A percentile compares a stretch with the other conserved stretches of the same genome.
These are phyloP conservation scores for Lepiota brunneoincarnata DNA, from an alignment of 768 basidiomycete species.

Conservation along the genomic window DNA sequence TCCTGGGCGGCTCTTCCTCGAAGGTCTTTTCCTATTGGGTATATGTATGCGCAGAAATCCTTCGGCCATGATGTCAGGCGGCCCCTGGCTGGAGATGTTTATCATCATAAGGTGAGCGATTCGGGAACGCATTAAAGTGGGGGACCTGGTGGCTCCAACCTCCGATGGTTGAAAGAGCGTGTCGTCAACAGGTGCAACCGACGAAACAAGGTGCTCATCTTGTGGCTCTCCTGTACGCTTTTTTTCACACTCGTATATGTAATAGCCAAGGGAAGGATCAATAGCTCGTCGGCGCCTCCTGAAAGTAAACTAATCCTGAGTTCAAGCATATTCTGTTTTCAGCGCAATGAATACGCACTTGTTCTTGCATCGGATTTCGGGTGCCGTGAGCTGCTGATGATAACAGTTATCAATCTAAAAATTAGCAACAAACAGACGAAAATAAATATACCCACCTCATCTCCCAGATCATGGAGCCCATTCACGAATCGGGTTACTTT, in stretches of 20 bases:
- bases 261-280: constrained; percentile 40
- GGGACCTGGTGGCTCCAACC: neutral
- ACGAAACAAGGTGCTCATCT: neutral
- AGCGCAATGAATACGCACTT: neutral
- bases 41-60: neutral
- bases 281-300: constrained; percentile 31
- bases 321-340: neutral
- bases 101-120: neutral
- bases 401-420: no score
- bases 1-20: neutral
- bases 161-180: neutral
- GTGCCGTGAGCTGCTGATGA: neutral
- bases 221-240: neutral
- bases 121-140: neutral
- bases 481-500: no score
- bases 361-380: neutral
- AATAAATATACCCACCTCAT: no score
- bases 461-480: no score
- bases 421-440: no score
- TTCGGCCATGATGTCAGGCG: neutral
- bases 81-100: neutral
- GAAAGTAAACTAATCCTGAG: neutral
- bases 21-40: no score
- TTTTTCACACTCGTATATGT: constrained; percentile 16
- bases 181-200: neutral